Evolutionary conservation across 495 filamentous ascomycete species (phyloP), one percentile per base, ranked within the genome.

Genomic region (Platismatia glauca): DNA sequence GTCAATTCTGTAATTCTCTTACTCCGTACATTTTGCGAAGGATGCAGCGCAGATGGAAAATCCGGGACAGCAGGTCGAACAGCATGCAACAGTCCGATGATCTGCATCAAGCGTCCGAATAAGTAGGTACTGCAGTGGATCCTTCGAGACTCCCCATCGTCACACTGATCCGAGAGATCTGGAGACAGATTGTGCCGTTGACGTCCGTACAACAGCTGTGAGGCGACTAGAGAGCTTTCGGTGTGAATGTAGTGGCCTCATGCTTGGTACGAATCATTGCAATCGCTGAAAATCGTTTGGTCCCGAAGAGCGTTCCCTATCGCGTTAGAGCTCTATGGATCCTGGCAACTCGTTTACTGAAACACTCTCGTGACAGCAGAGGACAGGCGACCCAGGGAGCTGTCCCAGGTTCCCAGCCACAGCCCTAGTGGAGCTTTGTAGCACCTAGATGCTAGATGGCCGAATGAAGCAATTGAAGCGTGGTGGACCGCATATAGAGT

Each of bases 401-500:
- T 52, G 29, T 53, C 29, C 33, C 29, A 53, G 16, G 3, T 15
- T 53, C 29, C 33, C 29, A 53, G 16, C 13, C 27, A 20, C 29
- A 6, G n/a, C 33, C 50, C 20, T 16, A 1, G 9, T 20, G 27
- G 7, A 3, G 6, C 2, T 33, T 31, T 33, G 46, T 15, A 33
- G 12, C 15, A 50, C 11, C 7, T 4, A 1, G 6, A 53, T 7
- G 50, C 6, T 43, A 33, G 24, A 53, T 53, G 27, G 15, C 16
- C 50, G 16, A 53, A 53, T 33, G 27, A 53, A 22, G 50, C n/a
- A 34, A 53, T 53, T 20, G 50, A 53, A 53, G 50, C 29, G 50
- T 13, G 50, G 50, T 53, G 50, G 50, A 53, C 50, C 50, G 50
- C 50, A 20, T 53, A n/a, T n/a, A n/a, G n/a, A n/a, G 50, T 53